Percentiles rank a stretch among this genome's conserved stretches.
Conservation (phyloP, 257 asterid genomes). For the Scutellaria galericulata region DNA sequence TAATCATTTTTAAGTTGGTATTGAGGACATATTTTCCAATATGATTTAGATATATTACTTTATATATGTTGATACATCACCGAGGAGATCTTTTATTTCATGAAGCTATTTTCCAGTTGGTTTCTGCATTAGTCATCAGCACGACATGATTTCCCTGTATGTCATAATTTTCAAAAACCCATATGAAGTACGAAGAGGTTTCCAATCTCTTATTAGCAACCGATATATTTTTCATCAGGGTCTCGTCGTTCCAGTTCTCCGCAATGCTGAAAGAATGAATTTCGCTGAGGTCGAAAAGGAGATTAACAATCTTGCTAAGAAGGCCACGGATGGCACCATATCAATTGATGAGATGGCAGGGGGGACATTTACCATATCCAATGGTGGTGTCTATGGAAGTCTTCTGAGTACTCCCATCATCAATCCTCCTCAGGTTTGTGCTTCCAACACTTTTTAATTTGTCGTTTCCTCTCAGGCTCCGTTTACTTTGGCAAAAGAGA, state of each 20-base stretch:
- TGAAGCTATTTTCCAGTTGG: neutral
- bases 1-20: neutral
- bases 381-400: constrained; percentile 98
- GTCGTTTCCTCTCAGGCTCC: constrained; percentile 4
- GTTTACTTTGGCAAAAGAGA: too few relatives aligned
- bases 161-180: neutral
- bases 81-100: constrained; percentile 9
- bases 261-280: constrained; percentile 80
- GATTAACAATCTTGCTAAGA: constrained; percentile 87
- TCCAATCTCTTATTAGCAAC: constrained; percentile 2
- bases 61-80: neutral
- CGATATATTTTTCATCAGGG: constrained; percentile 57
- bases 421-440: constrained; percentile 92
- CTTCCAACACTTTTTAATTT: neutral
- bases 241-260: constrained; percentile 94
- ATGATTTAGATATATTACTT: neutral
- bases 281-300: constrained; percentile 95
- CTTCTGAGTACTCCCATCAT: constrained; percentile 94
- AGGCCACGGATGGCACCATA: constrained; percentile 82
- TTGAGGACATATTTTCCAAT: neutral
- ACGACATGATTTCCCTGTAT: neutral
- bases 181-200: neutral
- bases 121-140: neutral
- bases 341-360: constrained; percentile 99
- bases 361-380: constrained; percentile 90